These are phyloP conservation scores for Ceratocystiopsis brevicomis DNA, from an alignment of 2,329 filamentous ascomycete species.

Conservation along the genomic window DNA sequence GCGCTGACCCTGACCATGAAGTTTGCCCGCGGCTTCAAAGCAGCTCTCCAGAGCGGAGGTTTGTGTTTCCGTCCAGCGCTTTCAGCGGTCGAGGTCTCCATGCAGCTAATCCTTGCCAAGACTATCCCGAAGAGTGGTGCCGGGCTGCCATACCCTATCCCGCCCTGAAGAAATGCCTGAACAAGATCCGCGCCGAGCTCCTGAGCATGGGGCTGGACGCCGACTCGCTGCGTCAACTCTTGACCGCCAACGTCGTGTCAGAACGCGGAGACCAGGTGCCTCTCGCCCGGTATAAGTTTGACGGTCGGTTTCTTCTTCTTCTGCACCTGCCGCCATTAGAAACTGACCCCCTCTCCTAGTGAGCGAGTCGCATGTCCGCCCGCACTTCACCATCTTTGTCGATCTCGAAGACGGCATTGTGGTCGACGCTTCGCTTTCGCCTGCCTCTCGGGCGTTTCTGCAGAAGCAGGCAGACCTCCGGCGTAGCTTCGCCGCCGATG, in stretches of 20 bases:
- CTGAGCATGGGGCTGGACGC: slow-evolving; percentile 51
- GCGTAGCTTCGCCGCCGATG: neutral
- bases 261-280: slow-evolving; percentile 12
- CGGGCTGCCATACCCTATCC: slow-evolving; percentile 65
- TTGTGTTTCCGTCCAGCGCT: neutral
- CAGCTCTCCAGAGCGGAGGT: slow-evolving; percentile 29
- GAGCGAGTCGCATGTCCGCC: slow-evolving; percentile 27
- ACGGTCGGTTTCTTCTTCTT: slow-evolving; percentile 19
- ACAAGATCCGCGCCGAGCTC: slow-evolving; percentile 57
- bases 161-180: slow-evolving; percentile 76
- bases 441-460: slow-evolving; percentile 44
- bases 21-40: slow-evolving; percentile 63
- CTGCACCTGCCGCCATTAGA: neutral
- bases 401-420: slow-evolving; percentile 47
- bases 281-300: slow-evolving; percentile 31
- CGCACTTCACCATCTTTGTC: slow-evolving; percentile 51
- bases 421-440: slow-evolving; percentile 48
- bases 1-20: slow-evolving; percentile 40
- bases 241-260: slow-evolving; percentile 30
- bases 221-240: slow-evolving; percentile 47
- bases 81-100: too few relatives aligned
- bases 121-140: slow-evolving; percentile 55
- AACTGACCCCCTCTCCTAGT: slow-evolving; percentile 1
- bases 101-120: slow-evolving; percentile 17
- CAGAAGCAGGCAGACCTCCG: slow-evolving; percentile 30